Percentiles rank a stretch among this genome's conserved stretches.
These are phyloP conservation scores for Geosmithia morbida DNA, from an alignment of 2,329 filamentous ascomycete genomes.

Conservation along the genomic window DNA sequence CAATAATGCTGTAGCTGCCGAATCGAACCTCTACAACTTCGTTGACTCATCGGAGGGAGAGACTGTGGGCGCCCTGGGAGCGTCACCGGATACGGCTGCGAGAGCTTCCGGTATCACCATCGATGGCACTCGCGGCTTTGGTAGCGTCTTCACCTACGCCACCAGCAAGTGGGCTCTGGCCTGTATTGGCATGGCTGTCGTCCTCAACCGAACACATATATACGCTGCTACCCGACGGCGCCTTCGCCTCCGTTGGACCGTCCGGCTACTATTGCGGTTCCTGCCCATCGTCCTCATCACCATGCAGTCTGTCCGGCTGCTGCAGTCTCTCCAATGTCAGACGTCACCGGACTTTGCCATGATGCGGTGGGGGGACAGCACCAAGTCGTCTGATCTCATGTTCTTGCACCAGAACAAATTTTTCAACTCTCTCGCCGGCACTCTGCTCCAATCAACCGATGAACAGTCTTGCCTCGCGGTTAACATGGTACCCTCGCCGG, in stretches of 20 bases:
- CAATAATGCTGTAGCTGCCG: constrained; percentile 3
- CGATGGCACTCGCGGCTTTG: constrained; percentile 54
- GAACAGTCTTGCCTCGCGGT: constrained; percentile 60
- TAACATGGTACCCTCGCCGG: constrained; percentile 48
- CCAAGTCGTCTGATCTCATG: constrained; percentile 51
- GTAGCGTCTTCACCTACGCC: constrained; percentile 78
- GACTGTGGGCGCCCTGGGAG: background rate
- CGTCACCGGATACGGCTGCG: background rate
- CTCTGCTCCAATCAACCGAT: constrained; percentile 58
- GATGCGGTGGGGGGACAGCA: constrained; percentile 54
- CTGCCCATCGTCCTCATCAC: constrained; percentile 57
- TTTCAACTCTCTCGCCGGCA: constrained; percentile 58
- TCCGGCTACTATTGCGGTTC: constrained; percentile 55
- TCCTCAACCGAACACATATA: constrained; percentile 84
- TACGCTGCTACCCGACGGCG: constrained; percentile 80
- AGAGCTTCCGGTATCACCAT: constrained; percentile 28
- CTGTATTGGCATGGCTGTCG: constrained; percentile 72
- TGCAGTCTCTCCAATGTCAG: constrained; percentile 86
- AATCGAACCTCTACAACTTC: constrained; percentile 12
- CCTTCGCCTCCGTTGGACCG: constrained; percentile 59
- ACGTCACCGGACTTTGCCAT: constrained; percentile 60
- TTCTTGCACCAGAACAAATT: constrained; percentile 56
- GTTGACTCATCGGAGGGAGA: constrained; percentile 10
- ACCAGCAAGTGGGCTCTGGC: constrained; percentile 86
- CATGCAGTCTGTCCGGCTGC: constrained; percentile 52